Evolutionary conservation across 1,284 basidiomycete species (phyloP), one percentile per base, ranked within the genome.

Genomic region (Psilocybe mexicana): DNA sequence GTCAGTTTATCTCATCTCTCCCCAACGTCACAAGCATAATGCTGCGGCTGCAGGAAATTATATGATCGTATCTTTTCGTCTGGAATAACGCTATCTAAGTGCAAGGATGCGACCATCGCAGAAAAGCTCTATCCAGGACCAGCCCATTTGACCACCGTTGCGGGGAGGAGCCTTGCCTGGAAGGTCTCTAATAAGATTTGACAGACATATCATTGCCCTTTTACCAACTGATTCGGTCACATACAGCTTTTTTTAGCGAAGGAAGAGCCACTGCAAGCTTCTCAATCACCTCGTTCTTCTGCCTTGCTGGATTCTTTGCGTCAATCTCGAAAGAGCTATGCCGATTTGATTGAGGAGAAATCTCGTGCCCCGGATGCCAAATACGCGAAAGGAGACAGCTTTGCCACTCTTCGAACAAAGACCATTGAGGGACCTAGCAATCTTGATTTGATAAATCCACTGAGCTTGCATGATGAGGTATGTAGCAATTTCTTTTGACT

Each of bases 401-500:
- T 57, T 24, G 53, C 50, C 26, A 52, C 40, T 11, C 10, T 46
- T 25, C 49, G 55, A 18, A 43, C 51, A 24, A 76, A 72, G 51
- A 67, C 72, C 54, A 70, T 72, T 38, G 69, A 65, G 44, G 62
- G 69, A 6, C 65, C 70, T 36, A 69, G 72, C 45, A 82, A 85
- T 72, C 73, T 88, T 67, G 87, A 90, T 70, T 79, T 75, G 59
- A 92, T 93, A 70, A 94, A 97, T 71, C 94, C 95, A 5, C 74
- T 97, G 42, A 94, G 91, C 67, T 76, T 95, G 54, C 88, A 95
- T 63, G 85, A 88, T 56, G 86, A 91, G 78, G 91, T 89, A 57
- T n/a, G 65, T 52, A 11, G 44, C 50, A 59, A 30, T 6, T 14
- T 25, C 25, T 18, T 35, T 48, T 35, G 25, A 26, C 6, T 28